Evolutionary conservation across 352 stramenopile species (phyloP), one percentile per base, ranked within the genome.

Genomic region (Globisporangium nunn): DNA sequence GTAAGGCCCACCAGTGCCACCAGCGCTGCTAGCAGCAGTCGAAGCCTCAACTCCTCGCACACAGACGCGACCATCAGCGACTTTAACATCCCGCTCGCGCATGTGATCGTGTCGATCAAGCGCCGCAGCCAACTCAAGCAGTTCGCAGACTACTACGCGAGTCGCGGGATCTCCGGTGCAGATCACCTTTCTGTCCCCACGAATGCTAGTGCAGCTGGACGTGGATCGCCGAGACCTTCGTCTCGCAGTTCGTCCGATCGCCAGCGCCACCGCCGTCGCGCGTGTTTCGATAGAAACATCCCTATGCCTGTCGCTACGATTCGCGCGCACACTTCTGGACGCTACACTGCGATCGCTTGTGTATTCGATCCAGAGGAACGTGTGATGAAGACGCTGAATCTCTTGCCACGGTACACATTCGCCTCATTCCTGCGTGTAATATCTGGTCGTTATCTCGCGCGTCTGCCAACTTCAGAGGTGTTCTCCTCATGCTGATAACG

Each of bases 71-170:
- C 12, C 6, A 8, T 35, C 8, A 35, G 45, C 14, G 62, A 62
- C 8, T 68, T 85, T 51, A 85, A 85, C 49, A 72, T 88, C 11
- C 77, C 79, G 11, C 57, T 90, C 3, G 64, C 77, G 3, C 79
- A 90, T 15, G 75, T 90, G 14, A 83, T 90, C 48, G 72, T 88
- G 12, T 84, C 73, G 11, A 78, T 90, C 61, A 87, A 90, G 56
- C 76, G 79, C 0, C 73, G 79, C 6, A 64, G 66, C 11, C 79
- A 90, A 51, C 66, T 90, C 54, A 71, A 78, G 52, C 73, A 87
- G 49, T 90, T 90, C 48, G 75, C 79, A 8, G 68, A 66, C 50
- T 90, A 85, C 66, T 90, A 90, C 59, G 63, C 67, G 10, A 82
- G 70, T 58, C 74, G 78, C 17, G 79, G 79, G 7, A 86, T 90